phyloP scores from a whole-genome alignment of 2,329 filamentous ascomycete species.

The Botrytis deweyae region DNA sequence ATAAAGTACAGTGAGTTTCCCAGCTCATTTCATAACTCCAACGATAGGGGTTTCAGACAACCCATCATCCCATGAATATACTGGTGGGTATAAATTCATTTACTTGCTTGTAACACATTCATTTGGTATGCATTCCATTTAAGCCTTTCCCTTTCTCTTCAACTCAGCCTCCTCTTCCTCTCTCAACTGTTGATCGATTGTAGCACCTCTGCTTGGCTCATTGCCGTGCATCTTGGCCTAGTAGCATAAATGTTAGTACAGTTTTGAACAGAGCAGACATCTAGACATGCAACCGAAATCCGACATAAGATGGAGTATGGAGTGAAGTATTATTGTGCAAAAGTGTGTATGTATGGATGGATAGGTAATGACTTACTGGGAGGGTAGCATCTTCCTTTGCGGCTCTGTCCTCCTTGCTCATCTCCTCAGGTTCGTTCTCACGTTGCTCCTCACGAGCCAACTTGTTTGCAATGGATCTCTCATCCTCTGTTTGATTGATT shows the following conservation, averaged over 20 bases:
- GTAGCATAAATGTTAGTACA: background rate
- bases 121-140: slow-evolving; percentile 21
- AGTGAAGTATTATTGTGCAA: background rate
- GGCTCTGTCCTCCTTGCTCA: slow-evolving; percentile 33
- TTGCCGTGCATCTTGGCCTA: slow-evolving; percentile 67
- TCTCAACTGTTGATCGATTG: slow-evolving; percentile 67
- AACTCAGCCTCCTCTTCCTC: slow-evolving; percentile 67
- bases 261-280: background rate
- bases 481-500: slow-evolving; percentile 55
- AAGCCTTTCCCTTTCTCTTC: slow-evolving; percentile 56
- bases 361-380: slow-evolving; percentile 45
- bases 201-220: slow-evolving; percentile 68
- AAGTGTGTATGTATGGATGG: background rate
- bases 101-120: slow-evolving; percentile 1
- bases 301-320: background rate
- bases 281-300: background rate
- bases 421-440: slow-evolving; percentile 47
- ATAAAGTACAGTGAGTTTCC: slow-evolving; percentile 13
- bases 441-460: slow-evolving; percentile 58
- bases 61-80: slow-evolving; percentile 12
- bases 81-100: background rate
- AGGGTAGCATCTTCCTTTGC: slow-evolving; percentile 54
- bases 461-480: slow-evolving; percentile 70
- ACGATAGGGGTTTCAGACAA: background rate
- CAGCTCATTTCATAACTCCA: background rate